Base-by-base conservation (phyloP, 768 basidiomycete species). In the Pleurotus eryngii region DNA sequence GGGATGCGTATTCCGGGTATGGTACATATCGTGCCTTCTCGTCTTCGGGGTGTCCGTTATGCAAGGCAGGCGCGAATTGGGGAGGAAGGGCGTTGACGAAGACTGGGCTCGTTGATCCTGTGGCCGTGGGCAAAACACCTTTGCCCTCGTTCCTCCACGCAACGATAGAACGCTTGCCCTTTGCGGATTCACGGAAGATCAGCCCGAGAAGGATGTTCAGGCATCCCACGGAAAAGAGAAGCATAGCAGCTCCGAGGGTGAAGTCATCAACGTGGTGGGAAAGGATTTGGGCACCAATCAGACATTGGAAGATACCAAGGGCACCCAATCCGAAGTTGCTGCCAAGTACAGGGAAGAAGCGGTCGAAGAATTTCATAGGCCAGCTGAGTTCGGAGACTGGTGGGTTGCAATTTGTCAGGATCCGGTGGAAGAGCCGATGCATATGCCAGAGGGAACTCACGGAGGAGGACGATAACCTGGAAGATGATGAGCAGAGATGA, bases 201-300 rank as follows among this genome's bases (percentile, higher is more conserved):
- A 91, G 80, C 42, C 89, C 89, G 60, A 86, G 76, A 58, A 93
- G 69, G 63, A 93, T 85, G 75, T 96, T 93, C 56, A 96, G 72
- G 71, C 91, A 93, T n/a, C 93, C 94, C 57, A 96, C 66, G 51
- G 92, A 81, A 76, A 96, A 96, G 59, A 96, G 82, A 77, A 96
- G 87, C 79, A 95, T 95, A 47, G 89, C 92, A 4, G 92, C 80
- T 60, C 93, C 93, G 67, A 95, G 90, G 18, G 92, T 85, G 76
- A 96, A 95, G 59, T 83, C 85, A 64, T 92, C 86, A 58, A 94
- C 91, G 69, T 86, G 81, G 74, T 90, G 88, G 4, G 87, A 87
- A 53, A 89, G 82, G 58, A 89, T 78, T 15, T 85, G 80, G 27
- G 87, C 87, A 7, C 86, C 85, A 57, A 89, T 86, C 87, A 95